phyloP scores from a whole-genome alignment of 345 rosid genomes.

The Lumnitzera racemosa region DNA sequence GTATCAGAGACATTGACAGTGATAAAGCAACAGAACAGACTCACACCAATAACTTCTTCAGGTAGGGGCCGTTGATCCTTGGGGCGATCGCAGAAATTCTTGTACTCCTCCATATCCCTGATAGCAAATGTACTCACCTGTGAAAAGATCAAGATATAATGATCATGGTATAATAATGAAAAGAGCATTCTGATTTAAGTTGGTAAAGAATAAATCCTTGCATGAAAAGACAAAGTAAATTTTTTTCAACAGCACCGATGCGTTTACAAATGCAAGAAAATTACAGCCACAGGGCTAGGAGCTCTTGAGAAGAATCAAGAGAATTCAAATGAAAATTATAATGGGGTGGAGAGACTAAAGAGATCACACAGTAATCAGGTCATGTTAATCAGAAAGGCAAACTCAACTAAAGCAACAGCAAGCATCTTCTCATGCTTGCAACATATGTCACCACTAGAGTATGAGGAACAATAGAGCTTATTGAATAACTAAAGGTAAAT shows the following conservation, averaged over 20 bases:
- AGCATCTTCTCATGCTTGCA: neutral
- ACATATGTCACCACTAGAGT: neutral
- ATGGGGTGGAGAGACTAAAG: neutral
- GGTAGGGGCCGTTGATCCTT: conserved; percentile 83
- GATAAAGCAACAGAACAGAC: conserved; percentile 12
- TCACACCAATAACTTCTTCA: conserved; percentile 85
- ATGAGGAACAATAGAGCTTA: too few species aligned
- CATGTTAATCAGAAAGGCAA: too few species aligned
- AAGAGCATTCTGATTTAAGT: too few species aligned
- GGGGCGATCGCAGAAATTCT: conserved; percentile 77
- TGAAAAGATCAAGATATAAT: conserved; percentile 6
- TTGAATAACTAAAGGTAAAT: conserved; percentile 4
- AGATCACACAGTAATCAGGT: too few species aligned
- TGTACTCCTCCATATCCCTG: conserved; percentile 83
- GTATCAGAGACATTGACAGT: neutral
- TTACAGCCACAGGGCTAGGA: too few species aligned
- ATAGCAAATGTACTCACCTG: conserved; percentile 73
- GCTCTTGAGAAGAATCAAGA: neutral
- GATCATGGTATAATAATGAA: neutral
- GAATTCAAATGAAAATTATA: neutral
- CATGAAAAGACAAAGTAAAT: too few species aligned
- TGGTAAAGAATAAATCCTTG: too few species aligned
- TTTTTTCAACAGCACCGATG: too few species aligned
- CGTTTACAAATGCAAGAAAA: too few species aligned
- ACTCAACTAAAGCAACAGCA: neutral